Percentiles rank a stretch among this genome's conserved stretches.
Evolutionary conservation across 768 basidiomycete species (phyloP).

Genomic region (Termitomyces sp.): DNA sequence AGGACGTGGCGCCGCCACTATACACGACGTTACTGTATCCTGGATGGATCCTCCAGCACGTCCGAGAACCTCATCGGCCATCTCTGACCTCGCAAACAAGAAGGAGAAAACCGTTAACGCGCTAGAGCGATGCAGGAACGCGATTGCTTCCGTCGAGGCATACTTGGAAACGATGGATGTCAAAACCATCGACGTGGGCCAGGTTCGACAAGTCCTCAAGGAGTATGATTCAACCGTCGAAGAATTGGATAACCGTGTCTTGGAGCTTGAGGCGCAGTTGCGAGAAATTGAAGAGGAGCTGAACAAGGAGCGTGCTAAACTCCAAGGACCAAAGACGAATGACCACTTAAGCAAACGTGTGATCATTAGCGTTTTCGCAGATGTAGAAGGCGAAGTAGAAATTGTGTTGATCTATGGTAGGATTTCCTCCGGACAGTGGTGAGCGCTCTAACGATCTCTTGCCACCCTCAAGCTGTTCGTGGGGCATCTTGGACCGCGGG

Average conservation of each 20-base stretch:
- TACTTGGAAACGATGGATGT: conserved; percentile 33
- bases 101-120: conserved; percentile 25
- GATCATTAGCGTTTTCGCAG: conserved; percentile 32
- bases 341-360: conserved; percentile 26
- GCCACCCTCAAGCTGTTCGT: not conserved
- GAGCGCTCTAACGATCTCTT: not conserved
- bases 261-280: conserved; percentile 26
- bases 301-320: conserved; percentile 16
- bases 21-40: conserved; percentile 40
- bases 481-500: conserved; percentile 25
- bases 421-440: not conserved
- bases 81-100: conserved; percentile 21
- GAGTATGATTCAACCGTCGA: conserved; percentile 29
- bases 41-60: conserved; percentile 11
- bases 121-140: conserved; percentile 25
- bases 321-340: conserved; percentile 14
- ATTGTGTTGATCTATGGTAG: conserved; percentile 37
- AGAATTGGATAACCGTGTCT: conserved; percentile 27
- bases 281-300: conserved; percentile 20
- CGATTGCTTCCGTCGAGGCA: conserved; percentile 24
- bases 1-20: conserved; percentile 40
- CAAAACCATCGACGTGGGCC: conserved; percentile 24
- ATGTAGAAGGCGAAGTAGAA: conserved; percentile 31
- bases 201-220: conserved; percentile 25
- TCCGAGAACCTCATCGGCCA: conserved; percentile 21